A percentile compares a stretch with the other conserved stretches of the same genome.
Evolutionary conservation across 306 rosid genomes (phyloP).

Genomic region (Castanea mollissima): DNA sequence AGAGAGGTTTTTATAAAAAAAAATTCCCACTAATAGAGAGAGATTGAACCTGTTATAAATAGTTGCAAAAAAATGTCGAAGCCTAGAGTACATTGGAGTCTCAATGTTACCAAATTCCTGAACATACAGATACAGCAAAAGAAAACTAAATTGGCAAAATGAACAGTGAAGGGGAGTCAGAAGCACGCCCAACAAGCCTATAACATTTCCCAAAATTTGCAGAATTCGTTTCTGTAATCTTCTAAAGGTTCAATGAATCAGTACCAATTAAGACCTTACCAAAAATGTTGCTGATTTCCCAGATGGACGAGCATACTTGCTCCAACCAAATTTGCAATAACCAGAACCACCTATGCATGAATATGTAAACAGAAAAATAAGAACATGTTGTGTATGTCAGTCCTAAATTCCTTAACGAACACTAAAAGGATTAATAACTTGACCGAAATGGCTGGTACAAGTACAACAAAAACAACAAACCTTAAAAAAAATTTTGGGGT

Average conservation of each 20-base stretch:
- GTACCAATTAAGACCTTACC: conserved; percentile 38
- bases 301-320: conserved; percentile 58
- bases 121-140: conserved; percentile 16
- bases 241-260: background rate
- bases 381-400: background rate
- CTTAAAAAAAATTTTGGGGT: no score
- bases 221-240: background rate
- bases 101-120: conserved; percentile 95
- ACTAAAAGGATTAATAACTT: background rate
- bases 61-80: conserved; percentile 61
- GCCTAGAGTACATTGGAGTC: conserved; percentile 83
- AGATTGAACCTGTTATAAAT: conserved; percentile 65
- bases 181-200: conserved; percentile 3
- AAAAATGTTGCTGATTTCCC: conserved; percentile 76
- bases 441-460: background rate
- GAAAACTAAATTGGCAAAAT: background rate
- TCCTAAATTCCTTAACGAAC: background rate
- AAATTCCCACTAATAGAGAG: background rate
- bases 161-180: background rate
- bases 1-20: background rate
- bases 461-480: no score
- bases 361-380: conserved; percentile 5
- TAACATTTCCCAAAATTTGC: background rate
- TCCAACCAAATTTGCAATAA: conserved; percentile 95
- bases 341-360: conserved; percentile 82